Evolutionary conservation across 1,139 yeast species (phyloP), one percentile per base, ranked within the genome.

Genomic region (Pichia cactophila): DNA sequence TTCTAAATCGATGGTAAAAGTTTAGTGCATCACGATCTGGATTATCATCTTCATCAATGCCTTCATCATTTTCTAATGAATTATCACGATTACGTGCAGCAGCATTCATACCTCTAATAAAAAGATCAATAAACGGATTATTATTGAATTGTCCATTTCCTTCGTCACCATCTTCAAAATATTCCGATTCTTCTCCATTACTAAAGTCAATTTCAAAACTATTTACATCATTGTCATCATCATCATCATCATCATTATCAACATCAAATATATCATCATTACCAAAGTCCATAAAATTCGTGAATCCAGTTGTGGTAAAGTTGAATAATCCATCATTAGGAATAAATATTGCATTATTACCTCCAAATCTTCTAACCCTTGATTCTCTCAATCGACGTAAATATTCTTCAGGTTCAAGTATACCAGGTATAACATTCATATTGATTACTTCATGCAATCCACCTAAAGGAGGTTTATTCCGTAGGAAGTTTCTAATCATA

Each of bases 401-500:
- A 38, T 16, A 11, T 20, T 20, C 41, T 20, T 38, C 41, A 2
- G 41, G 41, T 38, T 38, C 41, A 20, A 23, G 11, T 20, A 38
- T 38, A 20, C 41, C 41, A 16, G 41, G 41, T 23, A 38, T 38
- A 8, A 35, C 16, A 35, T 35, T 35, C 20, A 35, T 8, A 35
- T 35, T 16, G 8, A 35, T 6, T 9, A 35, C 38, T 7, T 16
- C 23, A 35, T 17, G 38, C 16, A 35, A 35, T 16, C 38, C 38
- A 35, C 23, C 23, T 35, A 35, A 35, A 35, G 38, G 38, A 16
- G 10, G 10, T 35, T 35, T 35, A 20, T 31, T 23, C 16, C 38
- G 11, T 14, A 42, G 16, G 28, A 42, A n/a, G 17, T 33, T 35
- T n/a, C 28, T 20, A 26, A 53, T 44, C 11, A 61, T 42, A 16